These are phyloP conservation scores for Chaetomium globosum DNA, from an alignment of 2,329 filamentous ascomycete species.

Conservation along the genomic window DNA sequence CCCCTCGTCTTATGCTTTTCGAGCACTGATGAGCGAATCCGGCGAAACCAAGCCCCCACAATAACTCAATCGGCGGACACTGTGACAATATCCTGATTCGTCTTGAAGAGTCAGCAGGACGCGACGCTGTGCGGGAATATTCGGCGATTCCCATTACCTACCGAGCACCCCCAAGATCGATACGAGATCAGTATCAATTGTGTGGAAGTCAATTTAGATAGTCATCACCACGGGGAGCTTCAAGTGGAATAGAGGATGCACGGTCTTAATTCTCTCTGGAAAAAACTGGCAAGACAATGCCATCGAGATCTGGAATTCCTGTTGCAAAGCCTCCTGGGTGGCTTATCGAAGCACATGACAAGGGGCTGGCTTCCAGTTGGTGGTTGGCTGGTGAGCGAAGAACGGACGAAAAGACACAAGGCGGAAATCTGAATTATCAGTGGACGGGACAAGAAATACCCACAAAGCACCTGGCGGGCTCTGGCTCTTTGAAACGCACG, in stretches of 20 bases:
- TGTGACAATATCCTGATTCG: background rate
- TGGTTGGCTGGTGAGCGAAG: conserved; percentile 14
- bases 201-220: conserved; percentile 15
- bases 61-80: background rate
- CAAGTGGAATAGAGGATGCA: conserved; percentile 3
- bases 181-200: background rate
- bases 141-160: conserved; percentile 9
- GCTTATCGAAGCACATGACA: conserved; percentile 21
- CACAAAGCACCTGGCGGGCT: conserved; percentile 14
- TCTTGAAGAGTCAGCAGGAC: conserved; percentile 6
- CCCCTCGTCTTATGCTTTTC: background rate
- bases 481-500: conserved; percentile 8
- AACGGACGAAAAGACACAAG: conserved; percentile 24
- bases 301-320: conserved; percentile 9
- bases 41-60: background rate
- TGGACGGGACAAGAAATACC: conserved; percentile 14
- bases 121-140: conserved; percentile 20
- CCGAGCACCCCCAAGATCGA: background rate
- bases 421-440: conserved; percentile 12
- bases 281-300: conserved; percentile 10
- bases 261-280: background rate
- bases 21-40: background rate
- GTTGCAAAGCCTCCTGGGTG: conserved; percentile 11
- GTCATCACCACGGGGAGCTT: background rate
- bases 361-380: conserved; percentile 23